A percentile compares a stretch with the other conserved stretches of the same genome.
Conservation (phyloP, 208 protist genomes). For the Wallacemonas sp. region DNA sequence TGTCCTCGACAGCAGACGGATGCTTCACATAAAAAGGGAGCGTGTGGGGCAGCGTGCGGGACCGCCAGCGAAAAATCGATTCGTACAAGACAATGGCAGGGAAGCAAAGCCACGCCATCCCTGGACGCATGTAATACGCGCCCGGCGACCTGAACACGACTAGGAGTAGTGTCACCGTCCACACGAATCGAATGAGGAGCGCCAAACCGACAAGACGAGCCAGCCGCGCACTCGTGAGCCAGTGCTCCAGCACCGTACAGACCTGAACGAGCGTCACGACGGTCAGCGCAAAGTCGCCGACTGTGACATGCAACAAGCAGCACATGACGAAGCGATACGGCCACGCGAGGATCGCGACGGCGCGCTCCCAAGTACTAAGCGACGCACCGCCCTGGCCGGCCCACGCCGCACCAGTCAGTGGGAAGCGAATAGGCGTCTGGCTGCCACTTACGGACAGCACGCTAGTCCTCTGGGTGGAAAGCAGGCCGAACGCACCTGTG, state of each 20-base stretch:
- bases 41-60: neutral
- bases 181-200: neutral
- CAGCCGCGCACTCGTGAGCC: neutral
- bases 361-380: no score
- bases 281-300: neutral
- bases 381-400: neutral
- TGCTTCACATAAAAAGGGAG: neutral
- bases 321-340: neutral
- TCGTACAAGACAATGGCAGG: neutral
- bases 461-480: neutral
- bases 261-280: neutral
- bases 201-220: neutral
- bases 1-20: neutral
- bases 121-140: neutral
- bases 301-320: neutral
- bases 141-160: neutral
- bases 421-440: neutral
- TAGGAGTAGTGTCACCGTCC: neutral
- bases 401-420: neutral
- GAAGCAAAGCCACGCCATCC: constrained; percentile 2
- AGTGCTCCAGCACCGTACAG: neutral
- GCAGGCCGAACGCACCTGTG: neutral
- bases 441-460: neutral
- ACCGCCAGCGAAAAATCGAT: neutral
- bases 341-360: neutral